Evolutionary conservation across 306 rosid genomes (phyloP).

Genomic region (Macrotyloma uniflorum): DNA sequence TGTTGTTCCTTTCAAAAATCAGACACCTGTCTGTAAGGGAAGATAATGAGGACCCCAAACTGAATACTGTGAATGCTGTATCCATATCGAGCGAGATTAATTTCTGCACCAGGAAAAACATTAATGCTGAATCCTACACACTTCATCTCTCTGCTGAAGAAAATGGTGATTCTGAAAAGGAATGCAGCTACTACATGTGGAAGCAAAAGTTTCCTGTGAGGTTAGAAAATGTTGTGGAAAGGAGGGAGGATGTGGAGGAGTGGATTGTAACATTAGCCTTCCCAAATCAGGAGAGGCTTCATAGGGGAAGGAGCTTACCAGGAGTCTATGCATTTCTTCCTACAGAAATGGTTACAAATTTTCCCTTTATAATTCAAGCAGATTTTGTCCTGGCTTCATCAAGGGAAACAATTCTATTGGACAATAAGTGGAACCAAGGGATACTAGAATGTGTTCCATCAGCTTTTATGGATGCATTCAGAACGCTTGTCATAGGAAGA

Average conservation of each 20-base stretch:
- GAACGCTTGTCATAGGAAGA: slow-evolving; percentile 44
- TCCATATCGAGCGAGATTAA: slow-evolving; percentile 61
- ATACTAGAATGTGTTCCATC: slow-evolving; percentile 67
- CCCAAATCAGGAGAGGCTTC: slow-evolving; percentile 58
- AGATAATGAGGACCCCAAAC: slow-evolving; percentile 43
- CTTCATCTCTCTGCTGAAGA: slow-evolving; percentile 56
- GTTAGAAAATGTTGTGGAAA: slow-evolving; percentile 53
- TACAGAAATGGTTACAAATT: slow-evolving; percentile 69
- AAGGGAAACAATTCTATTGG: slow-evolving; percentile 70
- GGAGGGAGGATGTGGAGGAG: slow-evolving; percentile 63
- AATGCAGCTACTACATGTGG: slow-evolving; percentile 72
- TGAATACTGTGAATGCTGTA: slow-evolving; percentile 53
- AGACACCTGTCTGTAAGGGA: slow-evolving; percentile 68
- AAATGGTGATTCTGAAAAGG: slow-evolving; percentile 30
- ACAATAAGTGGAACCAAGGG: slow-evolving; percentile 77
- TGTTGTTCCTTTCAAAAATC: slow-evolving; percentile 72
- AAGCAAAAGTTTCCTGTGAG: slow-evolving; percentile 67
- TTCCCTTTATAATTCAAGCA: slow-evolving; percentile 79
- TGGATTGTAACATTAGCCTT: slow-evolving; percentile 68
- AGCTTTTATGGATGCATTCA: slow-evolving; percentile 68
- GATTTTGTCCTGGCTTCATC: slow-evolving; percentile 80
- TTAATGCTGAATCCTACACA: slow-evolving; percentile 72
- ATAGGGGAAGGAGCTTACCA: slow-evolving; percentile 49
- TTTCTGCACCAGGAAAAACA: slow-evolving; percentile 52
- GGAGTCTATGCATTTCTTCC: slow-evolving; percentile 80